Base-by-base conservation (phyloP, 1,284 basidiomycete species). In the Abortiporus biennis region DNA sequence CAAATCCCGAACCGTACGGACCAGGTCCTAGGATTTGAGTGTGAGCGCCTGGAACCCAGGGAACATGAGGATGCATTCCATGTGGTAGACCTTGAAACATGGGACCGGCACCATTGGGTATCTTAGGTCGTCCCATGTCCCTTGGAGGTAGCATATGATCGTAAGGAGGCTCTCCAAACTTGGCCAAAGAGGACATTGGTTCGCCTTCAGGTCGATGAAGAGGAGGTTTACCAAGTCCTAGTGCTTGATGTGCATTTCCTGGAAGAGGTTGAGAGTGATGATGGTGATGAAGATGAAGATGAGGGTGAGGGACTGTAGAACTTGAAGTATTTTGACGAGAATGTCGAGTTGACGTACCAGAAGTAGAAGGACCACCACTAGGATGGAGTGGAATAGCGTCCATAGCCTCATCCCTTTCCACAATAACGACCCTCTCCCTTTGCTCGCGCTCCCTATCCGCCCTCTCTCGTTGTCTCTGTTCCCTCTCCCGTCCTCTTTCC, bases 201-300 rank as follows among this genome's bases (percentile, higher is more conserved):
- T n/a, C n/a, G n/a, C n/a, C n/a, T n/a, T n/a, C n/a, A n/a, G n/a
- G n/a, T n/a, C n/a, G 16, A 8, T 21, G 35, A 19, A 23, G 23
- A 24, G 31, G 40, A 8, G 36, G 3, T 15, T n/a, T 16, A 15
- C 43, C 31, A 6, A 15, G 24, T 9, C 24, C 16, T 5, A 39
- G 24, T 6, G 38, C 25, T 19, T 36, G 23, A 40, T 36, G 37
- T 2, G 43, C 43, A 6, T 33, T 16, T 16, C 34, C 35, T 33
- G 30, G 37, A 16, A 36, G 22, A 16, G 40, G 34, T 19, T 39
- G 42, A 27, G 30, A 36, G 19, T 50, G 47, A 6, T 12, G 6
- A 22, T 54, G 55, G 27, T 54, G 54, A 32, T 54, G 57, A 21
- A 47, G 52, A 11, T 46, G 37, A 29, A 51, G 50, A 29, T 42